Percentiles rank a stretch among this genome's conserved stretches.
These are phyloP conservation scores for Globisporangium mamillatum DNA, from an alignment of 352 stramenopile species.

Conservation along the genomic window DNA sequence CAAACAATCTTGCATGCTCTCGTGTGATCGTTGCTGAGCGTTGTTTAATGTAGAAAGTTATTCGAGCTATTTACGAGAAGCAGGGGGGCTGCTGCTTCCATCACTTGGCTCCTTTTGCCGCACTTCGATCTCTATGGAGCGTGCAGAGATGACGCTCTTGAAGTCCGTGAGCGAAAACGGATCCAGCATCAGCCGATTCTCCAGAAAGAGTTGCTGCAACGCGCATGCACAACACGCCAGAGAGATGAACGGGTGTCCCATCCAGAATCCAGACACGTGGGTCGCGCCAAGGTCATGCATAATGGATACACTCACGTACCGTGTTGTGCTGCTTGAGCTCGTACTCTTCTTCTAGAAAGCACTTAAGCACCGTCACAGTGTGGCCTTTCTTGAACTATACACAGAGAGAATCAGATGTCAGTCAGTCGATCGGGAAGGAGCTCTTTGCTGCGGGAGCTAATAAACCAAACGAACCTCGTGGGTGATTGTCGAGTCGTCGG, in stretches of 20 bases:
- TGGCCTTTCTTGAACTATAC: slow-evolving; percentile 66
- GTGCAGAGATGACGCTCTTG: slow-evolving; percentile 29
- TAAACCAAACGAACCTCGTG: slow-evolving; percentile 23
- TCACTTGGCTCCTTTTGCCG: slow-evolving; percentile 26
- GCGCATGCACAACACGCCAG: background rate
- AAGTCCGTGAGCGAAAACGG: slow-evolving; percentile 70
- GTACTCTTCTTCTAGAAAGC: slow-evolving; percentile 54
- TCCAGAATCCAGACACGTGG: background rate
- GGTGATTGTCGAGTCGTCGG: slow-evolving; percentile 49
- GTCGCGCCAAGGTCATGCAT: background rate
- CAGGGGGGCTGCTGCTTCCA: background rate
- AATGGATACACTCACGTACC: slow-evolving; percentile 18
- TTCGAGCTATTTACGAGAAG: background rate
- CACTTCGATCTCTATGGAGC: slow-evolving; percentile 43
- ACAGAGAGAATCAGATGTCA: background rate
- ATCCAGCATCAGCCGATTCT: slow-evolving; percentile 43
- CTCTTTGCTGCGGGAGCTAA: background rate
- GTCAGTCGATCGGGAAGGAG: background rate
- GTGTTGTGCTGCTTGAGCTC: slow-evolving; percentile 33
- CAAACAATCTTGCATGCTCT: background rate
- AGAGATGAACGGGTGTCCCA: background rate
- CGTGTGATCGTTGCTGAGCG: background rate
- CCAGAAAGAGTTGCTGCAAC: slow-evolving; percentile 40
- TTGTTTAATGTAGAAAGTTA: background rate
- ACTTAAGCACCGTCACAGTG: slow-evolving; percentile 57